Evolutionary conservation across 257 asterid genomes (phyloP).

Genomic region (Rubia yunnanensis): DNA sequence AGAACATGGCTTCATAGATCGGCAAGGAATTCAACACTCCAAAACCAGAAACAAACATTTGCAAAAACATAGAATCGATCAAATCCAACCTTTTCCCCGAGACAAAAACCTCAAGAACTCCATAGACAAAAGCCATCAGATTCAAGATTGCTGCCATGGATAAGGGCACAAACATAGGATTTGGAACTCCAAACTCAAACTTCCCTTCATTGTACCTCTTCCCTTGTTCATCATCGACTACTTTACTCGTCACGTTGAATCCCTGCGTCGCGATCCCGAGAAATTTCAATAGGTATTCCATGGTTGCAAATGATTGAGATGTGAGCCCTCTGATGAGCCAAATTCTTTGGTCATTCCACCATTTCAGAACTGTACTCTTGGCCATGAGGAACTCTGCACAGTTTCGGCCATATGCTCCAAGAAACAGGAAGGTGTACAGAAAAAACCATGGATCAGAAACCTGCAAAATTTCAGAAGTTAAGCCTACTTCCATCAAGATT

Average conservation of each 20-base stretch:
- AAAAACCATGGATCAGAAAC: slow-evolving; percentile 49
- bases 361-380: slow-evolving; percentile 37
- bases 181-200: slow-evolving; percentile 51
- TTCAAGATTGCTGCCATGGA: slow-evolving; percentile 42
- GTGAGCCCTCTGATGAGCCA: slow-evolving; percentile 57
- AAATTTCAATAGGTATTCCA: slow-evolving; percentile 39
- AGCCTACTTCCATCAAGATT: not conserved
- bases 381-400: slow-evolving; percentile 39
- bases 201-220: slow-evolving; percentile 50
- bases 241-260: slow-evolving; percentile 63
- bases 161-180: slow-evolving; percentile 61
- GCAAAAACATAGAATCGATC: slow-evolving; percentile 20
- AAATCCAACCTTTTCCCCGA: slow-evolving; percentile 16
- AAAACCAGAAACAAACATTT: slow-evolving; percentile 38
- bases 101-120: slow-evolving; percentile 1
- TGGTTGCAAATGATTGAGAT: slow-evolving; percentile 36
- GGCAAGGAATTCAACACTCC: slow-evolving; percentile 52
- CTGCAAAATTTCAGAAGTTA: slow-evolving; percentile 18
- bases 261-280: slow-evolving; percentile 46
- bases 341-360: slow-evolving; percentile 91
- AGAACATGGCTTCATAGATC: slow-evolving; percentile 57
- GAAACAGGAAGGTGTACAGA: slow-evolving; percentile 37
- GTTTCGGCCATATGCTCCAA: slow-evolving; percentile 69
- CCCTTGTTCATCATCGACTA: slow-evolving; percentile 34
- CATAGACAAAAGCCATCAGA: slow-evolving; percentile 13